Base-by-base conservation (phyloP, 2,329 filamentous ascomycete genomes). In the Xylaria polymorpha region DNA sequence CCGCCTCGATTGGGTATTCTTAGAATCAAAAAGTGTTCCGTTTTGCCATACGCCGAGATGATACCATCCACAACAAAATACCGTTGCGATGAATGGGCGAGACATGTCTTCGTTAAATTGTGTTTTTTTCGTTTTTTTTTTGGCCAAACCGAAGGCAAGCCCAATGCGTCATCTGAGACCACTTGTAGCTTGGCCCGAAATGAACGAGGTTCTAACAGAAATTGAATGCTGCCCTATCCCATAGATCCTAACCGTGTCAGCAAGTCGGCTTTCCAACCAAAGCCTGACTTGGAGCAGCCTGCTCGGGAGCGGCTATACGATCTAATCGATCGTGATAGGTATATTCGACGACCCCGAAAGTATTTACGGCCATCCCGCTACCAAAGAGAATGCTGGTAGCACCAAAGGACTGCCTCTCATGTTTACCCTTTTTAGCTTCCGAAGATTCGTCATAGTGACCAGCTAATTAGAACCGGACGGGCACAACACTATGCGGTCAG, bases 401-500 rank as follows among this genome's bases (percentile, higher is more conserved):
- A 15, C 44, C 14, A 10, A 58, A 46, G 9, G 25, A 22, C 41
- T 39, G 39, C 35, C 12, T 48, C 25, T 44, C 53, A 44, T 44
- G 1, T 20, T 57, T 48, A 29, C 37, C 22, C 3, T 32, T 57
- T 39, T 41, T 32, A 56, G 43, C 14, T 32, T 41, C 29, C 22
- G 20, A 61, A 18, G 29, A 20, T 48, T 56, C 20, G 37, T 56
- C 48, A 64, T 39, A 32, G 32, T 53, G 61, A 59, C 22, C 25
- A 39, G 25, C 39, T 20, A 14, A 46, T 37, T 14, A 25, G 32
- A 55, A 14, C 59, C 46, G 22, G 50, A 57, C 22, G 50, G 53
- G 48, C 32, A 64, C 32, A 29, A 29, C 56, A 63, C 61, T 46
- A 67, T 66, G 69, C 71, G 63, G 72, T 74, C 74, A 76, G 72